phyloP scores from a whole-genome alignment of 2,329 filamentous ascomycete genomes.

The Apiospora arundinis region DNA sequence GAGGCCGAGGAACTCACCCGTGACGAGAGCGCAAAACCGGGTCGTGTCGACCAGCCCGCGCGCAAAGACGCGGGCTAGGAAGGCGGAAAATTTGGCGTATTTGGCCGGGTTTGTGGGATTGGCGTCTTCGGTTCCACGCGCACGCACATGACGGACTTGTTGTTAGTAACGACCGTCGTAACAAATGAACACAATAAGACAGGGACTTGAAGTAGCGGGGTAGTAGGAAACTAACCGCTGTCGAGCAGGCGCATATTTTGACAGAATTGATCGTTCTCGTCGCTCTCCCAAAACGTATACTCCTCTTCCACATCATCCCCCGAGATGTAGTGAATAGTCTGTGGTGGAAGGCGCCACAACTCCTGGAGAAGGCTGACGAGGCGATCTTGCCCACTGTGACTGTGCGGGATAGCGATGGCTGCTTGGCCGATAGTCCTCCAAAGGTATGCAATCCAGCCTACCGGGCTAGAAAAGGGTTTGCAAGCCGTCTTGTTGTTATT shows the following conservation, averaged over 20 bases:
- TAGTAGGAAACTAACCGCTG: neutral
- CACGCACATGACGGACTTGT: neutral
- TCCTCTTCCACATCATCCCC: neutral
- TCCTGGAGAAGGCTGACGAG: neutral
- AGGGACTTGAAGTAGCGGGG: neutral
- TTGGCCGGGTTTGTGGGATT: neutral
- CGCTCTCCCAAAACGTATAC: neutral
- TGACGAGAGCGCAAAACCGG: neutral
- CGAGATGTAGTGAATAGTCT: neutral
- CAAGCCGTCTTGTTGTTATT: neutral
- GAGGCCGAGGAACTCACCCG: neutral
- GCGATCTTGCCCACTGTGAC: neutral
- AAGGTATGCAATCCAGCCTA: neutral
- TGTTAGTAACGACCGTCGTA: neutral
- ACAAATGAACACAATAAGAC: neutral
- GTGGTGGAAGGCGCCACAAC: neutral
- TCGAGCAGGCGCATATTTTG: neutral
- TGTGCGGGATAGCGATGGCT: neutral
- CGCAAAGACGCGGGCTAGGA: conserved; percentile 5
- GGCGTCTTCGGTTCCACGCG: neutral
- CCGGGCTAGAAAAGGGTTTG: neutral
- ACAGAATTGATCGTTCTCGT: neutral
- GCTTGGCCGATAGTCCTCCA: neutral
- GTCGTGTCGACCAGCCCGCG: neutral
- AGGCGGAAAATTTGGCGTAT: neutral